phyloP scores from a whole-genome alignment of 768 basidiomycete genomes.

The Hygrocybe punicea region DNA sequence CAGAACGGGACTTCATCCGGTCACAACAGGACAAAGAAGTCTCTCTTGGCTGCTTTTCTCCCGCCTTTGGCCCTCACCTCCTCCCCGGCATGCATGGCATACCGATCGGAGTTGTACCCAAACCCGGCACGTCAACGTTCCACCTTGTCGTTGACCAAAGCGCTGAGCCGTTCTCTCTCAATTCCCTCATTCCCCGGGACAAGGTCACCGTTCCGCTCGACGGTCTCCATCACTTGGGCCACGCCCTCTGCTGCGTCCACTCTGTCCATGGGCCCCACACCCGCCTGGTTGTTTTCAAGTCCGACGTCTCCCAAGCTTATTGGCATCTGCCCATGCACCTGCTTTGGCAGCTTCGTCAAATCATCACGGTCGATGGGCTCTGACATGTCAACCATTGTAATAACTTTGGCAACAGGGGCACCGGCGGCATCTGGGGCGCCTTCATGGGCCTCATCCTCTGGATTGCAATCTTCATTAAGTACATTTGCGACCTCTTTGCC shows the following conservation, averaged over 20 bases:
- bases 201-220: conserved; percentile 30
- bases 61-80: too few relatives aligned
- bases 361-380: conserved; percentile 11
- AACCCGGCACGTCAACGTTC: too few relatives aligned
- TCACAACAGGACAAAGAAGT: too few relatives aligned
- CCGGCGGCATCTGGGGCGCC: conserved; percentile 11
- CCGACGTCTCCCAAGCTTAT: conserved; percentile 38
- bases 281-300: conserved; percentile 33
- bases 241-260: conserved; percentile 13
- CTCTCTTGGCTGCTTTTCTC: too few relatives aligned
- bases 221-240: conserved; percentile 32
- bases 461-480: background rate
- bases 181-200: conserved; percentile 13
- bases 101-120: too few relatives aligned
- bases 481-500: background rate
- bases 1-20: too few relatives aligned
- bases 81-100: too few relatives aligned
- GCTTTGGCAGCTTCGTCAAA: conserved; percentile 29
- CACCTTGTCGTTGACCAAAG: conserved; percentile 42
- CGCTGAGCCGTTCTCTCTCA: conserved; percentile 24
- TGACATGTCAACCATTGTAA: conserved; percentile 11
- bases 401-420: conserved; percentile 10
- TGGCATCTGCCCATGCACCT: conserved; percentile 31
- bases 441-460: conserved; percentile 8
- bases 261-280: background rate